Base-by-base conservation (phyloP, 345 rosid species). In the Citrus inodora region DNA sequence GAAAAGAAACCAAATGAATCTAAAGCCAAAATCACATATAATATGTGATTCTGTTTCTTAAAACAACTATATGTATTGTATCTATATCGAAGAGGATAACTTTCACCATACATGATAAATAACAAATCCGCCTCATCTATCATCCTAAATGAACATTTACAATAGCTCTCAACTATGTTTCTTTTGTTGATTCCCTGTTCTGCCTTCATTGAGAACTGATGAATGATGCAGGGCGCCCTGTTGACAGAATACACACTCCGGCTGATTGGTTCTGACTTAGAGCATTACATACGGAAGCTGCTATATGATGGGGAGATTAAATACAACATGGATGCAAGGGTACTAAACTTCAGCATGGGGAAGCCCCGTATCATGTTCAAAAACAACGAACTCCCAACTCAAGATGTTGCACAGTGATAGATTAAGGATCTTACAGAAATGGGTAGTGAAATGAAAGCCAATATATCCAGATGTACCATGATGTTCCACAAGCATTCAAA, bases 331-430 rank as follows among this genome's bases (percentile, higher is more conserved):
- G 88, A 87, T 66, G 90, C 97, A 59, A 85, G 85, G 76, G 91
- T 87, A 61, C 91, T 95, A 27, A 95, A 93, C 80, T 95, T 95
- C 86, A 95, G 99, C 85, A 95, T 91, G 95, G 95, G 97, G 11
- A 92, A 92, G 83, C 95, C 93, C 2, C 87, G 93, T 28, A 83
- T 90, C 71, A 83, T 83, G 30, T 85, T 91, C 83, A 88, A 87
- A 33, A 85, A 83, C 58, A 86, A 80, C 33, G 71, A 85, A 68
- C 85, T 67, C 28, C 81, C 56, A 79, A 40, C 78, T 82, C 87
- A 82, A 78, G 83, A 86, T 77, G 35, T 81, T 40, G 70, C 81
- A 3, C 73, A 85, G 73, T 64, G 75, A 81, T 65, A 63, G 40
- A 22, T 46, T 58, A 13, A 72, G 3, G 33, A 6, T 35, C 17